Percentiles rank a stretch among this genome's conserved stretches.
Evolutionary conservation across 805 yeast species (phyloP).

Genomic region (Isabelozyma gotoi): DNA sequence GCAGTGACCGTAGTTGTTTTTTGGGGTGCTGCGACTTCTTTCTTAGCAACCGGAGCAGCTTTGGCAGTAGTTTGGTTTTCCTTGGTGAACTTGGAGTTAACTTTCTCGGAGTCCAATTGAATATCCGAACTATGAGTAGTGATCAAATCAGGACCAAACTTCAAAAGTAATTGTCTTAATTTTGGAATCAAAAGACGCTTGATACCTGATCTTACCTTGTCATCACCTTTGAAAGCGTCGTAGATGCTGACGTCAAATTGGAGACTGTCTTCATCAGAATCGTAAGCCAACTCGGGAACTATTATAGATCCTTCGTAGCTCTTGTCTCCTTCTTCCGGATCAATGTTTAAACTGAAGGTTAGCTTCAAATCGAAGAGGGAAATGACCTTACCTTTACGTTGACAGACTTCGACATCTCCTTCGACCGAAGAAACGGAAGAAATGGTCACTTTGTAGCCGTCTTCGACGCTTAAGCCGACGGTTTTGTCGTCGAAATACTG

Average conservation of each 20-base stretch:
- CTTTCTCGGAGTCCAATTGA: conserved; percentile 61
- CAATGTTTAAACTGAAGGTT: conserved; percentile 48
- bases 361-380: conserved; percentile 81
- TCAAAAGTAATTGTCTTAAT: conserved; percentile 56
- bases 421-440: conserved; percentile 59
- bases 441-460: conserved; percentile 32
- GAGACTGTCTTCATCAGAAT: conserved; percentile 79
- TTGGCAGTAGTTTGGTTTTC: conserved; percentile 50
- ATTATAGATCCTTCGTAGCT: conserved; percentile 69
- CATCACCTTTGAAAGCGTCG: conserved; percentile 47
- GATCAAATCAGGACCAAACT: conserved; percentile 80
- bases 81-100: conserved; percentile 38
- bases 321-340: conserved; percentile 25
- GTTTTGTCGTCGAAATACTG: conserved; percentile 68
- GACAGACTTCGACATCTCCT: conserved; percentile 97
- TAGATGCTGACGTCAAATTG: conserved; percentile 77
- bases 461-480: conserved; percentile 46
- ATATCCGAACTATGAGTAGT: conserved; percentile 78
- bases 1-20: conserved; percentile 11
- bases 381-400: conserved; percentile 94
- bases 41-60: conserved; percentile 7
- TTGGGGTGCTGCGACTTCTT: conserved; percentile 8
- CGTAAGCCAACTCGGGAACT: conserved; percentile 93
- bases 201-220: conserved; percentile 52
- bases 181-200: conserved; percentile 63